phyloP scores from a whole-genome alignment of 176 grass and related monocot genomes.

The Raddia guianensis region DNA sequence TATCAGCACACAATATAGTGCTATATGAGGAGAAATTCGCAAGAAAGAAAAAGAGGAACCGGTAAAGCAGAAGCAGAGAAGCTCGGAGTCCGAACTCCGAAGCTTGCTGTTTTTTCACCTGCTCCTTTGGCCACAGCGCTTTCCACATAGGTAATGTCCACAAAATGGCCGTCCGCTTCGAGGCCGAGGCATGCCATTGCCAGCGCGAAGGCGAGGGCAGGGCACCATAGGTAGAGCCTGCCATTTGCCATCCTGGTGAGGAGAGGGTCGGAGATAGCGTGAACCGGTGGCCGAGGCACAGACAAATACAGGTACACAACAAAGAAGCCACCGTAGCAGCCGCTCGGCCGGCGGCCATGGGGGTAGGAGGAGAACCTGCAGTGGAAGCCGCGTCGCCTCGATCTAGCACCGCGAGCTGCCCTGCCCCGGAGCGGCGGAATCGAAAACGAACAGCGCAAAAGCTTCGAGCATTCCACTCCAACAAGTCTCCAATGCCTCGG shows the following conservation, averaged over 20 bases:
- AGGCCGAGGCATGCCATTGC: slow-evolving; percentile 30
- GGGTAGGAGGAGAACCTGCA: slow-evolving; percentile 25
- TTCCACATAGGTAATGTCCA: slow-evolving; percentile 61
- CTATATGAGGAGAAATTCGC: neutral
- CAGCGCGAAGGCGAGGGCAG: slow-evolving; percentile 40
- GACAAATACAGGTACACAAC: neutral
- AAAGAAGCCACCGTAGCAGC: neutral
- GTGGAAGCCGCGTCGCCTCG: neutral
- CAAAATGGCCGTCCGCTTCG: slow-evolving; percentile 40
- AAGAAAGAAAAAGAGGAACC: neutral
- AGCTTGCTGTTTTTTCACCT: slow-evolving; percentile 43
- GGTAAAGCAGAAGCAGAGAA: neutral
- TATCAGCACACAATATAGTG: neutral
- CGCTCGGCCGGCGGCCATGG: neutral
- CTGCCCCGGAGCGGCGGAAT: neutral
- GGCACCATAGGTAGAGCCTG: neutral
- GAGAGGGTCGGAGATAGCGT: neutral
- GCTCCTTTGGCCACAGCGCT: slow-evolving; percentile 75
- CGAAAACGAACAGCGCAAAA: neutral
- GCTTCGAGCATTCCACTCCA: slow-evolving; percentile 26
- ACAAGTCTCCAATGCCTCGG: too few relatives aligned
- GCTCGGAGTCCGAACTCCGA: neutral
- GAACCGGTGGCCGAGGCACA: neutral
- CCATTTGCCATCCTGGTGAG: slow-evolving; percentile 33
- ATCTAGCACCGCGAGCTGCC: neutral